These are phyloP conservation scores for Exophiala xenobiotica DNA, from an alignment of 2,329 filamentous ascomycete genomes.

Conservation along the genomic window DNA sequence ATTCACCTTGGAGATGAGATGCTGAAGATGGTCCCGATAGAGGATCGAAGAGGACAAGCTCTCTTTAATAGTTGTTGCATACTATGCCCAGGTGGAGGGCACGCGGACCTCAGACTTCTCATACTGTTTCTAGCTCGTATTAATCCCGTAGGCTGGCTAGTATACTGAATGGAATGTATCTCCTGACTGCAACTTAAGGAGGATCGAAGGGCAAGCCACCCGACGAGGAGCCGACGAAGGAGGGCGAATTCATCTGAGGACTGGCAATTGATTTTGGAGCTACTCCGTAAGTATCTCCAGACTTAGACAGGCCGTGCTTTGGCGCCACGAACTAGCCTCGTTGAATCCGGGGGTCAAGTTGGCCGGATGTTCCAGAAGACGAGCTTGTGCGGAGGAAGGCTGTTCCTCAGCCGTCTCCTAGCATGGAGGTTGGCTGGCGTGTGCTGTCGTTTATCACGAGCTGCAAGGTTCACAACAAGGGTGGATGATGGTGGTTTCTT, in stretches of 20 bases:
- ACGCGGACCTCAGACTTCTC: too few species aligned
- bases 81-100: too few species aligned
- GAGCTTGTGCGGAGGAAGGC: not conserved
- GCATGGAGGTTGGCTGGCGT: not conserved
- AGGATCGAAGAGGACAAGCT: too few species aligned
- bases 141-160: not conserved
- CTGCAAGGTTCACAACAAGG: not conserved
- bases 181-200: conserved; percentile 1
- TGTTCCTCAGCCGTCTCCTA: not conserved
- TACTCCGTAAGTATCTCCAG: too few species aligned
- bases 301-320: too few species aligned
- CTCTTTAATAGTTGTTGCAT: too few species aligned
- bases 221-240: conserved; percentile 20
- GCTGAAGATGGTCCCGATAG: too few species aligned
- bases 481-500: not conserved
- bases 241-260: too few species aligned
- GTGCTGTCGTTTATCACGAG: not conserved
- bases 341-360: not conserved
- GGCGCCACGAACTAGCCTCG: not conserved
- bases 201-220: conserved; percentile 7
- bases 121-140: conserved; percentile 12
- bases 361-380: not conserved
- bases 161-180: conserved; percentile 7
- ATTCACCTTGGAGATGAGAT: not conserved
- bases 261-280: too few species aligned